phyloP scores from a whole-genome alignment of 176 grass and related monocot species.

The Aechmea fasciata region DNA sequence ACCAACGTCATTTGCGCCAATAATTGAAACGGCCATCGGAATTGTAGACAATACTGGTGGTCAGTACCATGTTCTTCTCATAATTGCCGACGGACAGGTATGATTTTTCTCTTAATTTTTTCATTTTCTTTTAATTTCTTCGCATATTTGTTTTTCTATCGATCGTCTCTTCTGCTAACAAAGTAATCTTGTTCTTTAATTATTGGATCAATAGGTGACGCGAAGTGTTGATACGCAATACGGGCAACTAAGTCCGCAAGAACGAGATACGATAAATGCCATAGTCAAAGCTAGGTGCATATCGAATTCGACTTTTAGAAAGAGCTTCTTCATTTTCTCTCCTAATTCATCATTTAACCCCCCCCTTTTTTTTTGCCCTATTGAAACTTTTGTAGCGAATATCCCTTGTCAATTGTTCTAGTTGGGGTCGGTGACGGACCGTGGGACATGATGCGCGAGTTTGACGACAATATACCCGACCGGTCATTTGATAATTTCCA shows the following conservation, averaged over 20 bases:
- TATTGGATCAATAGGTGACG: conserved; percentile 48
- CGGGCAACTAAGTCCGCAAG: conserved; percentile 87
- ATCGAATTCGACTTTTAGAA: conserved; percentile 11
- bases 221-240: conserved; percentile 83
- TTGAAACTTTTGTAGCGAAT: conserved; percentile 41
- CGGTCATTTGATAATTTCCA: conserved; percentile 98
- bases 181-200: background rate
- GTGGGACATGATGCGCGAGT: conserved; percentile 98
- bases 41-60: conserved; percentile 85
- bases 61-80: conserved; percentile 96
- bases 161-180: background rate
- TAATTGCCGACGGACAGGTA: conserved; percentile 97
- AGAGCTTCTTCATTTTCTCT: conserved; percentile 9
- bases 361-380: background rate
- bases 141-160: background rate
- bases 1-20: conserved; percentile 88
- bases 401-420: conserved; percentile 87
- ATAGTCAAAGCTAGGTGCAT: conserved; percentile 90
- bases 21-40: conserved; percentile 77
- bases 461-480: conserved; percentile 94
- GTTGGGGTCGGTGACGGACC: conserved; percentile 97
- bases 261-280: conserved; percentile 75
- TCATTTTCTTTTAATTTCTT: conserved; percentile 19
- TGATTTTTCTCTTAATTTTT: conserved; percentile 5
- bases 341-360: conserved; percentile 5